A percentile compares a stretch with the other conserved stretches of the same genome.
Conservation (phyloP, 2,329 filamentous ascomycete species). For the Fusarium avenaceum region DNA sequence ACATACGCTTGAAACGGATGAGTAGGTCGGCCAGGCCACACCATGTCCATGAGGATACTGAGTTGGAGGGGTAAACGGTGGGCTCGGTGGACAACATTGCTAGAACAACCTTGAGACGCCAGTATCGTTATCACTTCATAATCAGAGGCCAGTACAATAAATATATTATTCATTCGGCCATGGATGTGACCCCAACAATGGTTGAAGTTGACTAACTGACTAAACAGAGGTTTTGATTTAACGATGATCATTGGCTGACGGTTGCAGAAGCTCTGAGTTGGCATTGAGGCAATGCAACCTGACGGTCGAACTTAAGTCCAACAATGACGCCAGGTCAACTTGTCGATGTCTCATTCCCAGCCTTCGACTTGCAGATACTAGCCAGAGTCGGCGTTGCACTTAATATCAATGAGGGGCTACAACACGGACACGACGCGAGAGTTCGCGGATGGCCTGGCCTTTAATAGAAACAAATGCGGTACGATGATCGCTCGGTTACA, state of each 20-base stretch:
- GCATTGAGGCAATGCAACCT: slow-evolving; percentile 14
- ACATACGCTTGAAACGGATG: slow-evolving; percentile 32
- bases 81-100: slow-evolving; percentile 8
- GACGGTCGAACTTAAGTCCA: slow-evolving; percentile 8
- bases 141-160: slow-evolving; percentile 26
- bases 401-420: slow-evolving; percentile 37
- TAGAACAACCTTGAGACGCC: slow-evolving; percentile 31
- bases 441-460: slow-evolving; percentile 45
- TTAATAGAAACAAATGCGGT: slow-evolving; percentile 40
- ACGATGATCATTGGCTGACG: not conserved
- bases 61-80: not conserved
- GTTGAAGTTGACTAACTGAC: too few species aligned
- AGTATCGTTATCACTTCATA: slow-evolving; percentile 34
- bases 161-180: slow-evolving; percentile 1
- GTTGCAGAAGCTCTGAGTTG: slow-evolving; percentile 23
- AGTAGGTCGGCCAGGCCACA: slow-evolving; percentile 21
- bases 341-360: slow-evolving; percentile 25
- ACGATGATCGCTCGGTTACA: slow-evolving; percentile 7
- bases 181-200: too few species aligned
- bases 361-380: slow-evolving; percentile 30
- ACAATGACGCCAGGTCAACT: not conserved
- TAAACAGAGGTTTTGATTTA: too few species aligned
- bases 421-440: slow-evolving; percentile 47
- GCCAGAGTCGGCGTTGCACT: too few species aligned
- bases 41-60: slow-evolving; percentile 36